phyloP scores from a whole-genome alignment of 2,329 filamentous ascomycete species.

The Ceratocystis colombiana region DNA sequence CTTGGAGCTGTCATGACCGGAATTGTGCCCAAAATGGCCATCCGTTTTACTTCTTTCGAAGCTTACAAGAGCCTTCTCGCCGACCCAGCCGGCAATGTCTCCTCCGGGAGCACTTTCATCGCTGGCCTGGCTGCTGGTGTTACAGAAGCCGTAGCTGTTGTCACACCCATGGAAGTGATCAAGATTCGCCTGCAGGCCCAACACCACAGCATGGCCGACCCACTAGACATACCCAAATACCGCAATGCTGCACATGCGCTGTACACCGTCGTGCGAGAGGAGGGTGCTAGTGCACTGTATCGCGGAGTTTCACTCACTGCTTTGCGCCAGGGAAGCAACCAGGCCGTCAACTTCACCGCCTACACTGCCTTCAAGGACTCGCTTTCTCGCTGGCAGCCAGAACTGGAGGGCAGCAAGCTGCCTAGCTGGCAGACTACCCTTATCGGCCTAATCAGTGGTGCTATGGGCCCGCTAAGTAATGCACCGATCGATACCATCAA shows the following conservation, averaged over 20 bases:
- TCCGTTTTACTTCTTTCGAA: slow-evolving; percentile 96
- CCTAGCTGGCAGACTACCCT: slow-evolving; percentile 83
- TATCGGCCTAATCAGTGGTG: slow-evolving; percentile 83
- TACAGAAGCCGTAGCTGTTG: slow-evolving; percentile 90
- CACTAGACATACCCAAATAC: slow-evolving; percentile 92
- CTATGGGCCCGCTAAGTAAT: slow-evolving; percentile 92
- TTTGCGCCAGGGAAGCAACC: slow-evolving; percentile 88
- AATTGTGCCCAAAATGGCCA: slow-evolving; percentile 98
- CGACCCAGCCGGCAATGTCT: slow-evolving; percentile 57
- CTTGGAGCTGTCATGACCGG: slow-evolving; percentile 93
- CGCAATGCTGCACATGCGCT: slow-evolving; percentile 75
- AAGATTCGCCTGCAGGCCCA: slow-evolving; percentile 98
- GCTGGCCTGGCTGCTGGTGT: slow-evolving; percentile 87
- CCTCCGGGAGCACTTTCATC: slow-evolving; percentile 56
- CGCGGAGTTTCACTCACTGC: slow-evolving; percentile 90
- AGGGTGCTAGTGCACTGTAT: slow-evolving; percentile 79
- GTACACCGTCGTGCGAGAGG: slow-evolving; percentile 86
- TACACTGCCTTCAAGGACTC: slow-evolving; percentile 86
- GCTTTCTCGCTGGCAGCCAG: slow-evolving; percentile 62
- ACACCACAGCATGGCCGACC: slow-evolving; percentile 95
- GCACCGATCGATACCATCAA: slow-evolving; percentile 99
- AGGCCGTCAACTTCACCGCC: slow-evolving; percentile 97
- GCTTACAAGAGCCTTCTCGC: slow-evolving; percentile 80
- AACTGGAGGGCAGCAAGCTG: slow-evolving; percentile 54
- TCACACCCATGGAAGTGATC: slow-evolving; percentile 98